Percentiles rank a stretch among this genome's conserved stretches.
Evolutionary conservation across 306 rosid species (phyloP).

Genomic region (Ormosia semicastrata): DNA sequence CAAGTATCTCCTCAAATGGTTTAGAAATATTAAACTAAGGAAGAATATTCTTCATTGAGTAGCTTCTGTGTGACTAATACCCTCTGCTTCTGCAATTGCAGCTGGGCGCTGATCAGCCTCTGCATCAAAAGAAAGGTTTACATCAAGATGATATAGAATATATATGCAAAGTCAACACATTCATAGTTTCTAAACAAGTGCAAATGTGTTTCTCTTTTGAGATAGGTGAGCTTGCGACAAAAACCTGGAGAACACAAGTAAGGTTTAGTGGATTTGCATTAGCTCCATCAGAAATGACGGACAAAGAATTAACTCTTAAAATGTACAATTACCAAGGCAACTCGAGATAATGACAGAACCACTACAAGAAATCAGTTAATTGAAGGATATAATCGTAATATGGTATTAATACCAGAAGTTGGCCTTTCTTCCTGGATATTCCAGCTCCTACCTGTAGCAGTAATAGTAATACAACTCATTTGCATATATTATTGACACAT

Average conservation of each 20-base stretch:
- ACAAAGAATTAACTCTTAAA: background rate
- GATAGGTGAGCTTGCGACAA: conserved; percentile 50
- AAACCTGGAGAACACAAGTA: conserved; percentile 60
- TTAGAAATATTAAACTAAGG: conserved; percentile 56
- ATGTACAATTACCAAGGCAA: background rate
- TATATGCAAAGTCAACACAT: background rate
- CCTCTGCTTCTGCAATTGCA: conserved; percentile 62
- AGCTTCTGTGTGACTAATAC: conserved; percentile 47
- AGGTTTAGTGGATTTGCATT: conserved; percentile 53
- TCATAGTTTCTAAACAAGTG: conserved; percentile 10
- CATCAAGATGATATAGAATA: background rate
- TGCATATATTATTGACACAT: background rate
- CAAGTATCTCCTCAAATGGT: conserved; percentile 14
- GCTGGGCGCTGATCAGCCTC: conserved; percentile 82
- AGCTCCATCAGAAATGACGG: conserved; percentile 52
- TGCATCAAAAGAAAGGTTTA: conserved; percentile 37
- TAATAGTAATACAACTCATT: background rate
- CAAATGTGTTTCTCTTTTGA: background rate
- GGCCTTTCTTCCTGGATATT: conserved; percentile 53
- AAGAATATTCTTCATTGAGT: conserved; percentile 76
- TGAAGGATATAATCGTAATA: background rate
- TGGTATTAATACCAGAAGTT: conserved; percentile 46
- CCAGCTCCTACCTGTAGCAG: conserved; percentile 56
- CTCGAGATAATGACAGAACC: background rate
- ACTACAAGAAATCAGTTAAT: background rate